Percentiles rank a stretch among this genome's conserved stretches.
Evolutionary conservation across 352 stramenopile species (phyloP).

Genomic region (Phytophthora palmivora): DNA sequence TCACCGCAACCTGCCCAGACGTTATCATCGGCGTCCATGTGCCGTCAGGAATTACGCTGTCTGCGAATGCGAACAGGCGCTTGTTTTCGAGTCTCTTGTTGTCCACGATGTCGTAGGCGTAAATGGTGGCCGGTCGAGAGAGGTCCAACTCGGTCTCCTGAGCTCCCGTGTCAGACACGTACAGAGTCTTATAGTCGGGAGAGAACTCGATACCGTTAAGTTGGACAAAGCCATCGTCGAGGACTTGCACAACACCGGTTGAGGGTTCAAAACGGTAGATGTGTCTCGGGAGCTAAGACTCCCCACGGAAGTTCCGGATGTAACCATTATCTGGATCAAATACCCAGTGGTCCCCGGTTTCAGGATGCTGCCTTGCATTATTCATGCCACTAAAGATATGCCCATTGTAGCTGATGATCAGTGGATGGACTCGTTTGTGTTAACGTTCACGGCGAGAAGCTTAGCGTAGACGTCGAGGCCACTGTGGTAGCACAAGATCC

Average conservation of each 20-base stretch:
- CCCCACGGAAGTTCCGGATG: slow-evolving; percentile 23
- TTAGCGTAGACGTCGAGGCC: slow-evolving; percentile 17
- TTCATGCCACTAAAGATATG: slow-evolving; percentile 29
- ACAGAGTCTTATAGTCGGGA: slow-evolving; percentile 32
- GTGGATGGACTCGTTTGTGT: slow-evolving; percentile 24
- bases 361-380: slow-evolving; percentile 27
- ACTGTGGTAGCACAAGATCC: slow-evolving; percentile 28
- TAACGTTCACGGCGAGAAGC: slow-evolving; percentile 27
- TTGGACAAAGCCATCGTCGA: slow-evolving; percentile 21
- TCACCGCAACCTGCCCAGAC: slow-evolving; percentile 27
- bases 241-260: slow-evolving; percentile 27
- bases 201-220: slow-evolving; percentile 31
- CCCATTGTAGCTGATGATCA: slow-evolving; percentile 25
- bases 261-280: slow-evolving; percentile 34
- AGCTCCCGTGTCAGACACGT: slow-evolving; percentile 25
- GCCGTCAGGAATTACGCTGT: slow-evolving; percentile 29
- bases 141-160: slow-evolving; percentile 22
- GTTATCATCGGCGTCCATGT: slow-evolving; percentile 26
- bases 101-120: slow-evolving; percentile 28
- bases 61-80: slow-evolving; percentile 21
- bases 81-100: slow-evolving; percentile 21
- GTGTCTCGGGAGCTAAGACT: slow-evolving; percentile 17
- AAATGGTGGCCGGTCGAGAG: slow-evolving; percentile 24
- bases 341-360: slow-evolving; percentile 32
- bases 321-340: slow-evolving; percentile 19